Percentiles rank a stretch among this genome's conserved stretches.
Evolutionary conservation across 371 early-diverging fungal species (phyloP).

Genomic region (Sporodiniella umbellata): DNA sequence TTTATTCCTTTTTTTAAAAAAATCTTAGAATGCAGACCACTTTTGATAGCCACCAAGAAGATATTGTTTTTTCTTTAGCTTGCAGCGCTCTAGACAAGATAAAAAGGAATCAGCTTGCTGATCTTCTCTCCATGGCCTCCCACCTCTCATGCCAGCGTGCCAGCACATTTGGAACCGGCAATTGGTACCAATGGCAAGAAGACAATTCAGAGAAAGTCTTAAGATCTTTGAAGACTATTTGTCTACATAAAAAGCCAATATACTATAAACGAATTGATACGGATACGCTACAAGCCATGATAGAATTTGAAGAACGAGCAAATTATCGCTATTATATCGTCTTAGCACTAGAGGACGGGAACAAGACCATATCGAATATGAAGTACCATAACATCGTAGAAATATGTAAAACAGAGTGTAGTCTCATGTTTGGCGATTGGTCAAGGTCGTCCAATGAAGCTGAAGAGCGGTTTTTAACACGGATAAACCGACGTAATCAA

Average conservation of each 20-base stretch:
- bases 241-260: slow-evolving; percentile 29
- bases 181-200: slow-evolving; percentile 35
- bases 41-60: no score
- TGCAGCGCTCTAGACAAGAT: slow-evolving; percentile 39
- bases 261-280: slow-evolving; percentile 45
- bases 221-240: slow-evolving; percentile 20
- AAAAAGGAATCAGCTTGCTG: slow-evolving; percentile 28
- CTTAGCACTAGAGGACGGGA: slow-evolving; percentile 25
- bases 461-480: slow-evolving; percentile 32
- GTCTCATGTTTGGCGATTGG: slow-evolving; percentile 33
- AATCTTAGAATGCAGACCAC: slow-evolving; percentile 43
- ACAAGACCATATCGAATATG: slow-evolving; percentile 29
- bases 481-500: slow-evolving; percentile 20
- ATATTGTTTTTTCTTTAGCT: slow-evolving; percentile 45
- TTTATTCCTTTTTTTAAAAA: slow-evolving; percentile 1
- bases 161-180: slow-evolving; percentile 19
- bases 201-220: slow-evolving; percentile 28
- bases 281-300: slow-evolving; percentile 35
- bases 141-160: slow-evolving; percentile 33
- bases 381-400: slow-evolving; percentile 47
- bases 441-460: slow-evolving; percentile 73
- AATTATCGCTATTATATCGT: slow-evolving; percentile 33
- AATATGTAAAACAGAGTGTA: slow-evolving; percentile 34
- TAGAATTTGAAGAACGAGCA: slow-evolving; percentile 31
- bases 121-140: slow-evolving; percentile 32